A percentile compares a stretch with the other conserved stretches of the same genome.
Conservation (phyloP, 768 basidiomycete genomes). For the Hericium erinaceus region DNA sequence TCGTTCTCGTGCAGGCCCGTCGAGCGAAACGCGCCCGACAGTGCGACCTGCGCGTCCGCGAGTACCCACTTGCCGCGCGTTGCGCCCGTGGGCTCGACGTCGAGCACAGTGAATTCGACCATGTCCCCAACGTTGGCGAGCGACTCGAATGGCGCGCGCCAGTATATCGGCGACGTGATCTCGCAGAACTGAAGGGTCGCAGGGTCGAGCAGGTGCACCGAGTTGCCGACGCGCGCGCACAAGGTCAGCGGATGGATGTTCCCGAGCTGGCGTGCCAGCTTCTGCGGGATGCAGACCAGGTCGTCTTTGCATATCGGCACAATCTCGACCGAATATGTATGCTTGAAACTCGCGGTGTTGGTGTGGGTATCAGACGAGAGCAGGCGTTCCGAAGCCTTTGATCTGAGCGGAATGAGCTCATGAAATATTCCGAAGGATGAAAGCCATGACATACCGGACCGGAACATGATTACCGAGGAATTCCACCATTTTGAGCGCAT, state of each 20-base stretch:
- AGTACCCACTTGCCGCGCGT: constrained; percentile 72
- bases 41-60: constrained; percentile 84
- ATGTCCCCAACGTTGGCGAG: constrained; percentile 79
- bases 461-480: constrained; percentile 86
- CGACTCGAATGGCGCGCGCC: constrained; percentile 84
- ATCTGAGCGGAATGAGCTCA: constrained; percentile 33
- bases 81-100: constrained; percentile 78
- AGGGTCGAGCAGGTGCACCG: constrained; percentile 86
- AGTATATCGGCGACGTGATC: constrained; percentile 69
- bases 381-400: constrained; percentile 90
- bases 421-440: background rate
- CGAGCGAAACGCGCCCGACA: constrained; percentile 71
- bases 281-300: constrained; percentile 79
- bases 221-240: constrained; percentile 87
- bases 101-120: constrained; percentile 90
- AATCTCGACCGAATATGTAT: constrained; percentile 96
- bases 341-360: constrained; percentile 92
- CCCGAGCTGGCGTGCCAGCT: constrained; percentile 71
- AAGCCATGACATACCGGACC: constrained; percentile 47
- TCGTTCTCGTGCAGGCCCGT: constrained; percentile 27
- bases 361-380: constrained; percentile 90
- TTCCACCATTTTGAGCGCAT: constrained; percentile 95
- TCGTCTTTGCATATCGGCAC: constrained; percentile 97
- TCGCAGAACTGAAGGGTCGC: constrained; percentile 79
- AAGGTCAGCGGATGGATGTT: constrained; percentile 86